phyloP scores from a whole-genome alignment of 192 early-diverging fungal species.

The Diversispora eburnea region DNA sequence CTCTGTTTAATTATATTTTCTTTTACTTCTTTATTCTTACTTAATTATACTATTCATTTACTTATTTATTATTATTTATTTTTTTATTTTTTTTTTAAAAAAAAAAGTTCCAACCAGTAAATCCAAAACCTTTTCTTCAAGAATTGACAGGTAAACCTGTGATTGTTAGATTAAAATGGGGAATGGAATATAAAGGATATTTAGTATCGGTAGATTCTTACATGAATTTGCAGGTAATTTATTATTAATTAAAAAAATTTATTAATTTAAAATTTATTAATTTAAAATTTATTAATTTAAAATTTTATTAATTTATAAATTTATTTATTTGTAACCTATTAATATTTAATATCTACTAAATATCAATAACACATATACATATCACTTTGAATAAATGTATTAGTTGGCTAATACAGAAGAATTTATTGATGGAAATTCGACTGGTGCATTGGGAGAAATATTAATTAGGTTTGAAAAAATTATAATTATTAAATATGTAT shows the following conservation, averaged over 20 bases:
- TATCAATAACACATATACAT: no score
- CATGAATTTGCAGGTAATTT: slow-evolving; percentile 90
- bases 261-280: neutral
- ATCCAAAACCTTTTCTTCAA: slow-evolving; percentile 95
- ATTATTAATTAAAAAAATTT: neutral
- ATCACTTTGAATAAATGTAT: slow-evolving; percentile 18
- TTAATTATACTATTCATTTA: no score
- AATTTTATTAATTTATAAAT: neutral
- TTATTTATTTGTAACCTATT: neutral
- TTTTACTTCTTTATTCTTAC: no score
- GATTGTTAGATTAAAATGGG: slow-evolving; percentile 96
- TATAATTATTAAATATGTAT: neutral
- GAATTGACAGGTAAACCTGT: slow-evolving; percentile 90
- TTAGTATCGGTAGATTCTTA: slow-evolving; percentile 90
- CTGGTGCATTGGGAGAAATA: slow-evolving; percentile 87
- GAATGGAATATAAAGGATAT: slow-evolving; percentile 94
- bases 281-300: neutral
- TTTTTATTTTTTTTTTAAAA: slow-evolving; percentile 9
- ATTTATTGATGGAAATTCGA: slow-evolving; percentile 87
- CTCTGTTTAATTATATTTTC: no score
- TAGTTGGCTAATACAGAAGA: slow-evolving; percentile 94
- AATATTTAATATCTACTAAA: neutral
- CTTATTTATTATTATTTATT: no score
- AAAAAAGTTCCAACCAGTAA: slow-evolving; percentile 93
- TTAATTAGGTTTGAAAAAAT: slow-evolving; percentile 63